Evolutionary conservation across 2,329 filamentous ascomycete genomes (phyloP).

Genomic region (Coleophoma eucalyptorum): DNA sequence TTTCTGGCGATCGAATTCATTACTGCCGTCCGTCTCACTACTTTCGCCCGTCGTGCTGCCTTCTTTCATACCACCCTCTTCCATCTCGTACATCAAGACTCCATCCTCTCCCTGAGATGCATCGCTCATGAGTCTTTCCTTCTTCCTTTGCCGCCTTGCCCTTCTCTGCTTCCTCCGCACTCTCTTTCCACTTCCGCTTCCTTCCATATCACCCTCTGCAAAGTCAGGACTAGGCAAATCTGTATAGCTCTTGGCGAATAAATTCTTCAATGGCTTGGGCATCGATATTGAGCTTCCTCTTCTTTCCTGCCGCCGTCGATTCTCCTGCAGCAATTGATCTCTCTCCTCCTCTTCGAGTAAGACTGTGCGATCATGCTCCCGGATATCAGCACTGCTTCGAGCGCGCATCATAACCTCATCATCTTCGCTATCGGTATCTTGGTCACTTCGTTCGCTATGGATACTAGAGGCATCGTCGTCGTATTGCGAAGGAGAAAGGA

Average conservation of each 20-base stretch:
- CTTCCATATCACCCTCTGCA: conserved; percentile 2
- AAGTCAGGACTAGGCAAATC: conserved; percentile 26
- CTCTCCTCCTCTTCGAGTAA: conserved; percentile 74
- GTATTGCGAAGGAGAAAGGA: conserved; percentile 23
- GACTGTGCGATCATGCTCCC: conserved; percentile 65
- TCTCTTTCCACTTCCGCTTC: conserved; percentile 3
- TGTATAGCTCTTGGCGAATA: conserved; percentile 24
- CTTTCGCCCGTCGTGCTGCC: conserved; percentile 61
- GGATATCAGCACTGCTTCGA: conserved; percentile 66
- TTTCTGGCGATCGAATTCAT: conserved; percentile 50
- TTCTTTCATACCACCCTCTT: conserved; percentile 70
- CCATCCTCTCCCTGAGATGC: conserved; percentile 64
- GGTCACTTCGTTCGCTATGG: conserved; percentile 59
- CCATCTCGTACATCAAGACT: conserved; percentile 85
- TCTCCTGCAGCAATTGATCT: conserved; percentile 54
- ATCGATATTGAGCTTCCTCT: conserved; percentile 18
- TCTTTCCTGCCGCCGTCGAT: conserved; percentile 40
- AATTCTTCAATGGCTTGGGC: conserved; percentile 35
- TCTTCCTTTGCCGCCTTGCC: conserved; percentile 42
- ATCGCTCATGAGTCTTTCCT: conserved; percentile 46
- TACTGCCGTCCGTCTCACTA: conserved; percentile 57
- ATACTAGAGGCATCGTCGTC: conserved; percentile 59
- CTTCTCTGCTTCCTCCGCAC: conserved; percentile 47
- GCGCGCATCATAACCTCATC: conserved; percentile 63
- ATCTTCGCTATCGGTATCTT: conserved; percentile 74